phyloP scores from a whole-genome alignment of 257 asterid genomes.

The Galeopsis tetrahit region DNA sequence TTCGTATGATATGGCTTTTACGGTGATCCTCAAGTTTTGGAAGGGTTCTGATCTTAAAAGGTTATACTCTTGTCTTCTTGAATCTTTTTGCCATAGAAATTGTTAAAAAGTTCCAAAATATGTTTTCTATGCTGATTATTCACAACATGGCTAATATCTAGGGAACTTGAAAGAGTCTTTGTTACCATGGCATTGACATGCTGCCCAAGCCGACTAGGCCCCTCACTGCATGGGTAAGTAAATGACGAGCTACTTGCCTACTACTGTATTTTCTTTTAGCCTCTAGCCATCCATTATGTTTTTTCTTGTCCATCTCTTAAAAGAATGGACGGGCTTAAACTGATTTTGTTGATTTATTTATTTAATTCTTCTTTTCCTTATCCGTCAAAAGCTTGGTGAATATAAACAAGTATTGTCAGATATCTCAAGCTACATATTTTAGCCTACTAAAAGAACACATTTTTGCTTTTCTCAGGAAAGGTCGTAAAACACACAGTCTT shows the following conservation, averaged over 20 bases:
- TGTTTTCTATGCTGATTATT: conserved; percentile 18
- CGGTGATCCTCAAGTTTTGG: conserved; percentile 85
- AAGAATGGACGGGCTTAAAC: conserved; percentile 13
- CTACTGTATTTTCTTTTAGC: conserved; percentile 7
- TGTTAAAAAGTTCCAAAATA: conserved; percentile 27
- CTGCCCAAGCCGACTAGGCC: conserved; percentile 59
- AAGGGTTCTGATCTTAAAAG: conserved; percentile 83
- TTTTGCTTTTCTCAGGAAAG: conserved; percentile 58
- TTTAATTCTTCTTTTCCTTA: neutral
- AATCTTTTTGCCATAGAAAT: conserved; percentile 28
- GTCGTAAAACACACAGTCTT: conserved; percentile 59
- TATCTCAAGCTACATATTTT: conserved; percentile 26
- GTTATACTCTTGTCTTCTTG: conserved; percentile 41
- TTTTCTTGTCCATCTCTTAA: conserved; percentile 18
- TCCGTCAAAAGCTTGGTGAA: conserved; percentile 14
- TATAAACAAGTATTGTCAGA: conserved; percentile 23
- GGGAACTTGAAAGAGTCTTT: conserved; percentile 92
- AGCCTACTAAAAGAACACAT: conserved; percentile 19
- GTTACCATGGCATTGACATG: conserved; percentile 79
- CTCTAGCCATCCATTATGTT: conserved; percentile 12
- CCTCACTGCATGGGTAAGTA: conserved; percentile 56
- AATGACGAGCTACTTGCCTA: conserved; percentile 9
- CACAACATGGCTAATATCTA: conserved; percentile 39
- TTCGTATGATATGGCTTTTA: conserved; percentile 88
- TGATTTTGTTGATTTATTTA: conserved; percentile 1